phyloP scores from a whole-genome alignment of 202 grass and related monocot genomes.

The Setaria viridis region DNA sequence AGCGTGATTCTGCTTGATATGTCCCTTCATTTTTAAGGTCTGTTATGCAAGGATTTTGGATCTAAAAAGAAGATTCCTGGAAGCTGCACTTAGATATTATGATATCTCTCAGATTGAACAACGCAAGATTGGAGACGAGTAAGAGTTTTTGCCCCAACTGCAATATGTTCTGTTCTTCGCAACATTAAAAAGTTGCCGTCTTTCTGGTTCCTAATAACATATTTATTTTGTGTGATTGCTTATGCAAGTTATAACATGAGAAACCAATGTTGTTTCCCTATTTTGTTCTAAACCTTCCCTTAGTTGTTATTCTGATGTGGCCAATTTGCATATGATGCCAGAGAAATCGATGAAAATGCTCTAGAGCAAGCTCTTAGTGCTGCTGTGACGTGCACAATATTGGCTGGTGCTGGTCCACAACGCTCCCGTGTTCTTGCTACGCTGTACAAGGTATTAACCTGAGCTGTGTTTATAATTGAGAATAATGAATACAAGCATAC shows the following conservation, averaged over 20 bases:
- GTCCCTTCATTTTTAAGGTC: conserved; percentile 59
- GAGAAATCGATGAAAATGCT: conserved; percentile 99
- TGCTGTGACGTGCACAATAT: conserved; percentile 96
- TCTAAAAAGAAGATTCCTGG: conserved; percentile 93
- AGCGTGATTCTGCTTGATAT: background rate
- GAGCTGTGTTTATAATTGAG: background rate
- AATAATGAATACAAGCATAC: background rate
- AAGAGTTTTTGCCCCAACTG: conserved; percentile 34
- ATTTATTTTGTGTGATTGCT: background rate
- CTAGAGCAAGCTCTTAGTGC: conserved; percentile 96
- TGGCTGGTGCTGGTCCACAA: conserved; percentile 98
- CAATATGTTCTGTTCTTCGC: background rate
- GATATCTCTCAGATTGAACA: conserved; percentile 98
- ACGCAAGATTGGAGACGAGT: conserved; percentile 96
- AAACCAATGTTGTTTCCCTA: background rate
- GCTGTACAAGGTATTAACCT: conserved; percentile 82
- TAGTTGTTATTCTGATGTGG: conserved; percentile 18
- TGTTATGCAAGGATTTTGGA: conserved; percentile 99
- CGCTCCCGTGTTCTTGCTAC: conserved; percentile 96
- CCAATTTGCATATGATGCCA: conserved; percentile 44
- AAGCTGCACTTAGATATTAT: conserved; percentile 97
- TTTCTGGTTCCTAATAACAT: background rate
- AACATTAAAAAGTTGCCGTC: background rate
- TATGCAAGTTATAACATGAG: background rate
- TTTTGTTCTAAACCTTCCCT: conserved; percentile 17